These are phyloP conservation scores for Paraconiothyrium brasiliense DNA, from an alignment of 2,329 filamentous ascomycete genomes.

Conservation along the genomic window DNA sequence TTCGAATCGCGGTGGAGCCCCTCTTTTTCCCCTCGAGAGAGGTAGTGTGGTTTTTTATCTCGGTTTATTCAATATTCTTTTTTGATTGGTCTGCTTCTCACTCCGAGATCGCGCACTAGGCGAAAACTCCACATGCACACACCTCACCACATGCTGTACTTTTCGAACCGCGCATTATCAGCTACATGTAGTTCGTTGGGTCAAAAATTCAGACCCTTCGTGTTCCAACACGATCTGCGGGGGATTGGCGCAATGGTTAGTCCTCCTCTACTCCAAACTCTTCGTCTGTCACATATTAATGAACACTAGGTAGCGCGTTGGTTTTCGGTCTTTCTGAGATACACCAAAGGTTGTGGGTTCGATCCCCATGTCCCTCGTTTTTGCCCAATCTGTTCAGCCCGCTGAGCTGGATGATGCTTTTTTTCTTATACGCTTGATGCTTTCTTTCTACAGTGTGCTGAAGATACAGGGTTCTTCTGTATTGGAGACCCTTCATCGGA, in stretches of 20 bases:
- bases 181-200: not conserved
- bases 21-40: not conserved
- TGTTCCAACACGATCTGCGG: not conserved
- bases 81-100: not conserved
- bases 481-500: not conserved
- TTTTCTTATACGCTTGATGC: conserved; percentile 24
- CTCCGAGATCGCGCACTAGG: too few relatives aligned
- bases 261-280: conserved; percentile 6
- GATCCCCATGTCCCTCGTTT: not conserved
- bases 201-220: not conserved
- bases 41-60: not conserved
- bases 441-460: too few relatives aligned
- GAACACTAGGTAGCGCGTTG: not conserved
- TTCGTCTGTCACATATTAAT: not conserved
- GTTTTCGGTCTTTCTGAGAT: not conserved
- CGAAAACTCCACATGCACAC: too few relatives aligned
- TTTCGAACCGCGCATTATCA: not conserved
- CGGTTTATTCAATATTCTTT: not conserved
- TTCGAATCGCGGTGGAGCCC: conserved; percentile 15
- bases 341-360: not conserved
- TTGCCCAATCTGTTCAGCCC: not conserved
- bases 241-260: not conserved
- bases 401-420: conserved; percentile 9
- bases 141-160: too few relatives aligned
- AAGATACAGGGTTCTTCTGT: too few relatives aligned